Evolutionary conservation across 2,329 filamentous ascomycete genomes (phyloP), one percentile per base, ranked within the genome.

Genomic region (Talaromyces amestolkiae): DNA sequence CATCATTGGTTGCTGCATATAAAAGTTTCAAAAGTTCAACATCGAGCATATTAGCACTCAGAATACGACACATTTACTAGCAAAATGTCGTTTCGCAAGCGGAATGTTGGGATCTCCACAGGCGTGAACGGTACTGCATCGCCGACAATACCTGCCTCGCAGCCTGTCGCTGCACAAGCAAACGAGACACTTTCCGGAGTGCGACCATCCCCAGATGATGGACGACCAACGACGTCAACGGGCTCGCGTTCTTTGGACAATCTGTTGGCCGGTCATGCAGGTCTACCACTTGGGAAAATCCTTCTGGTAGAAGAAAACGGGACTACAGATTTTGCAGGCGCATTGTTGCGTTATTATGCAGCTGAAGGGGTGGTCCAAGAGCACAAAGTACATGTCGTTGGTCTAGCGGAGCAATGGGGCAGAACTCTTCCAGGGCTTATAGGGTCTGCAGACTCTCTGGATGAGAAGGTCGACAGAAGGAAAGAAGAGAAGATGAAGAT

Each of bases 311-410:
- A 94, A 74, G 95, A 99, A 73, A 90, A 88, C 65, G 94, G 94
- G 0, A 97, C 94, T 0, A 99, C 95, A 0, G 95, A 99, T 76
- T 99, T 96, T 80, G 89, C 91, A 0, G 92, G 93, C 2, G 87
- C 91, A 31, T 80, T 98, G 65, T 79, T 97, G 53, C 86, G 91
- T 64, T 97, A 95, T 76, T 99, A 92, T 79, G 94, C 93, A 0
- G 93, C 94, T 0, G 93, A 99, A 78, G 95, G 95, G 1, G 86
- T 98, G 3, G 87, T 96, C 6, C 95, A 99, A 74, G 93, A 92
- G 1, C 95, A 99, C 73, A 86, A 89, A 65, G 87, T 99, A 60
- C 93, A 97, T 77, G 87, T 96, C 3, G 83, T 98, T 43, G 94
- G 93, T 2, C 83, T 91, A 68, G 87, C 88, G 8, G 90, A 95